Percentiles rank a stretch among this genome's conserved stretches.
Evolutionary conservation across 2,329 filamentous ascomycete genomes (phyloP).

Genomic region (Davidsoniella virescens): DNA sequence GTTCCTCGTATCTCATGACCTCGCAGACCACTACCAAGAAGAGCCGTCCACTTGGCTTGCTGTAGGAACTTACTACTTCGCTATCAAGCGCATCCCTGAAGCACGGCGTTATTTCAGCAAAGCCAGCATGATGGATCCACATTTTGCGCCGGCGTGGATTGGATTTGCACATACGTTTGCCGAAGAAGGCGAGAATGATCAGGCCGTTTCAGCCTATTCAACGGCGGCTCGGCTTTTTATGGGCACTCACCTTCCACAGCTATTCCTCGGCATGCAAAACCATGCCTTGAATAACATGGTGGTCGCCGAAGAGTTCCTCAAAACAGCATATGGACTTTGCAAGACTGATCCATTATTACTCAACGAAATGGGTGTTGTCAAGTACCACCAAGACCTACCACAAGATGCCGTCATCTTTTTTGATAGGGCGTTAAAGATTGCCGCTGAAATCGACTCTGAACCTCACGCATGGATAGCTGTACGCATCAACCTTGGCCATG

Average conservation of each 20-base stretch:
- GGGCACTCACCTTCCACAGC: constrained; percentile 85
- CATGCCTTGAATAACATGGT: constrained; percentile 89
- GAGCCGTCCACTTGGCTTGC: constrained; percentile 89
- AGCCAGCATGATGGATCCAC: constrained; percentile 90
- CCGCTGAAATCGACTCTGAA: constrained; percentile 67
- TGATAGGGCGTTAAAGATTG: constrained; percentile 57
- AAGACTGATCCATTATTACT: constrained; percentile 74
- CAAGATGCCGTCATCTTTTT: constrained; percentile 66
- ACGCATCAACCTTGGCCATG: constrained; percentile 77
- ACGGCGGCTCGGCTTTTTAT: constrained; percentile 91
- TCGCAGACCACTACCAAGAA: constrained; percentile 80
- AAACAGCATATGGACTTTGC: constrained; percentile 71
- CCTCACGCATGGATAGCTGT: constrained; percentile 69
- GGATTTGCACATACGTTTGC: constrained; percentile 98
- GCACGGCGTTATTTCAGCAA: constrained; percentile 94
- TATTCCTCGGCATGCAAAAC: constrained; percentile 98
- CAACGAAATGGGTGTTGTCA: constrained; percentile 92
- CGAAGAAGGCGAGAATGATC: constrained; percentile 92
- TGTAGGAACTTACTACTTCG: constrained; percentile 87
- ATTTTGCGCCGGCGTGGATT: constrained; percentile 96
- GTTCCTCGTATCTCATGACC: constrained; percentile 80
- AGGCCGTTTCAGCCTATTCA: constrained; percentile 93
- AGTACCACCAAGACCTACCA: constrained; percentile 75
- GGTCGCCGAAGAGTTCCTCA: constrained; percentile 84
- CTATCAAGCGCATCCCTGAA: constrained; percentile 78